Evolutionary conservation across 2,329 filamentous ascomycete species (phyloP).

Genomic region (Aspergillus tamarii): DNA sequence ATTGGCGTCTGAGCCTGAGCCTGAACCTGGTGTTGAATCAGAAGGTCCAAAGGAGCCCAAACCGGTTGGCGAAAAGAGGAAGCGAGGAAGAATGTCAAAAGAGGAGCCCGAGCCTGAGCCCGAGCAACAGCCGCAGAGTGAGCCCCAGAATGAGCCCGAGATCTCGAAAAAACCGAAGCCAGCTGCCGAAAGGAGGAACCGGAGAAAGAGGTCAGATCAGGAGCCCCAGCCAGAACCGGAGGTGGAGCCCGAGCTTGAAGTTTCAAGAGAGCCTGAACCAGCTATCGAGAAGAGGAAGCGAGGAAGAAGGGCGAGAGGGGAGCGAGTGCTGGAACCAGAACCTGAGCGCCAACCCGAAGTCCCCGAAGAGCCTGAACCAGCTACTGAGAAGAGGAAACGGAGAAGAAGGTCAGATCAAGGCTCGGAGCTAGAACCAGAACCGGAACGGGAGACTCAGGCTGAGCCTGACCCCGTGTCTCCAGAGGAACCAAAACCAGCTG

Average conservation of each 20-base stretch:
- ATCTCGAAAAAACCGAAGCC: background rate
- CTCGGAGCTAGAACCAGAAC: background rate
- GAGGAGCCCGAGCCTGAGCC: constrained; percentile 3
- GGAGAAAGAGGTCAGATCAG: background rate
- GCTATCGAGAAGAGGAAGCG: background rate
- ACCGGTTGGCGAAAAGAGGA: background rate
- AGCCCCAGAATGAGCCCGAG: too few species aligned
- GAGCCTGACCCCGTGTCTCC: background rate
- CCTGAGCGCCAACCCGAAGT: background rate
- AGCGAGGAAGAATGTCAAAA: background rate
- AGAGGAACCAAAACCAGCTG: background rate
- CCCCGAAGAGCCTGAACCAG: background rate
- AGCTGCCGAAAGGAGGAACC: background rate
- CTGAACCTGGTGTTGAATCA: background rate
- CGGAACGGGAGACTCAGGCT: background rate
- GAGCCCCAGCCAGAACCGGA: background rate
- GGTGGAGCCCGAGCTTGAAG: constrained; percentile 11
- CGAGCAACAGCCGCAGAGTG: too few species aligned
- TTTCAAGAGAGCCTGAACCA: constrained; percentile 3
- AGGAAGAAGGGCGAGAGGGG: background rate
- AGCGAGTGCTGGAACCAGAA: background rate
- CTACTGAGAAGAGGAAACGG: constrained; percentile 1
- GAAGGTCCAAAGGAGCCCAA: background rate
- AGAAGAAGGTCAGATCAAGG: background rate
- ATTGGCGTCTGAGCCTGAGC: background rate